phyloP scores from a whole-genome alignment of 2,329 filamentous ascomycete species.

The Zymoseptoria pseudotritici region DNA sequence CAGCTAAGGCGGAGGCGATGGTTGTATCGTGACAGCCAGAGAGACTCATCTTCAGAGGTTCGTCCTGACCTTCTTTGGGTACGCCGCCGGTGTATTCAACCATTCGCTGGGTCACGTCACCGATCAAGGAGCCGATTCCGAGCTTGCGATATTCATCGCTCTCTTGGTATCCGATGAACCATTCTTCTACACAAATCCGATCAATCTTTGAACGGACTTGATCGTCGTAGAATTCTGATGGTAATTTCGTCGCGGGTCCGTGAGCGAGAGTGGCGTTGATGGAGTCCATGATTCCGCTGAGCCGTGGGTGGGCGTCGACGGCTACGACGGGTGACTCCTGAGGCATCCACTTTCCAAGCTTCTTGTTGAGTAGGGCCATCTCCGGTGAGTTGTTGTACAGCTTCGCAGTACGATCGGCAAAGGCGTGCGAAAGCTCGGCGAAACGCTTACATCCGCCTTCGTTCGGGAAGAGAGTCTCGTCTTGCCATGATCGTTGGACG shows the following conservation, averaged over 20 bases:
- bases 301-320: slow-evolving; percentile 73
- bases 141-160: slow-evolving; percentile 79
- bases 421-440: slow-evolving; percentile 40
- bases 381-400: slow-evolving; percentile 57
- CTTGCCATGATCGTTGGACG: slow-evolving; percentile 37
- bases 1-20: slow-evolving; percentile 67
- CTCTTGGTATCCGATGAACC: slow-evolving; percentile 82
- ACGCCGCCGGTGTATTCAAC: slow-evolving; percentile 35
- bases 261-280: slow-evolving; percentile 85
- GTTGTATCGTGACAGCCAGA: slow-evolving; percentile 93
- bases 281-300: slow-evolving; percentile 90
- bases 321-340: slow-evolving; percentile 57
- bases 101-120: slow-evolving; percentile 62
- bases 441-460: slow-evolving; percentile 44
- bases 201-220: slow-evolving; percentile 63
- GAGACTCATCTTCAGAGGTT: slow-evolving; percentile 63
- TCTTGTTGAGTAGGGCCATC: slow-evolving; percentile 72
- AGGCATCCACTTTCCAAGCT: slow-evolving; percentile 82
- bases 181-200: slow-evolving; percentile 75
- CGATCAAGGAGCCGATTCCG: slow-evolving; percentile 77
- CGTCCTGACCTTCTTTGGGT: slow-evolving; percentile 34
- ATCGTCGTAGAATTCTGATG: slow-evolving; percentile 77
- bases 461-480: slow-evolving; percentile 46
- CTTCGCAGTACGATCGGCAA: slow-evolving; percentile 41
- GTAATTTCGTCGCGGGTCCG: slow-evolving; percentile 68